Conservation (phyloP, 2,329 filamentous ascomycete genomes). For the Pestalotiopsis sp. region DNA sequence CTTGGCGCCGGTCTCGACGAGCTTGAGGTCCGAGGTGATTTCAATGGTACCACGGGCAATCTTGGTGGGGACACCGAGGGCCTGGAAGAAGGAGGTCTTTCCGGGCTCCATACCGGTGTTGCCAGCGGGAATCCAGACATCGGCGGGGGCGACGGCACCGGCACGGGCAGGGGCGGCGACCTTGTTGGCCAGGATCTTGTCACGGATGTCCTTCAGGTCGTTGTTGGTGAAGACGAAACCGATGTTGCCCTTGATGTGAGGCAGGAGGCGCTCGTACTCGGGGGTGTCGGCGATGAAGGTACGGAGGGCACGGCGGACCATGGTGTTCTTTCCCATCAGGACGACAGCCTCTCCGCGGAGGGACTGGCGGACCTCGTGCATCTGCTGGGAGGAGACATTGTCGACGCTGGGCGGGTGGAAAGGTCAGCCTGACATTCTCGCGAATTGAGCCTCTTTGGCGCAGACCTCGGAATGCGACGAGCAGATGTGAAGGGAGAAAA, state of each 20-base stretch:
- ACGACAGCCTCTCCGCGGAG: conserved; percentile 93
- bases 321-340: conserved; percentile 99
- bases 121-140: conserved; percentile 95
- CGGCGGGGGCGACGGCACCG: conserved; percentile 89
- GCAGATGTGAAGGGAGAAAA: conserved; percentile 18
- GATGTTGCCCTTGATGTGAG: conserved; percentile 95
- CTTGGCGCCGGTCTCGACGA: conserved; percentile 89
- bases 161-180: conserved; percentile 97
- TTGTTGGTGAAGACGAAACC: conserved; percentile 99
- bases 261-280: conserved; percentile 97
- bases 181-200: conserved; percentile 95
- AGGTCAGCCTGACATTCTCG: not conserved
- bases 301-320: conserved; percentile 98
- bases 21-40: conserved; percentile 97
- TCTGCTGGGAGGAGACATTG: conserved; percentile 99
- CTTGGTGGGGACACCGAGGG: conserved; percentile 99
- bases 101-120: conserved; percentile 99
- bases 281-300: conserved; percentile 88
- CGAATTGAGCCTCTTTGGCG: not conserved
- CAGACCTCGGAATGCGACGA: not conserved
- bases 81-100: conserved; percentile 99
- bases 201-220: conserved; percentile 89
- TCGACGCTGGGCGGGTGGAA: conserved; percentile 57
- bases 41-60: conserved; percentile 99
- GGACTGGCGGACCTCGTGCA: conserved; percentile 98